Evolutionary conservation across 2,329 filamentous ascomycete species (phyloP).

Genomic region (Coniochaeta hoffmannii): DNA sequence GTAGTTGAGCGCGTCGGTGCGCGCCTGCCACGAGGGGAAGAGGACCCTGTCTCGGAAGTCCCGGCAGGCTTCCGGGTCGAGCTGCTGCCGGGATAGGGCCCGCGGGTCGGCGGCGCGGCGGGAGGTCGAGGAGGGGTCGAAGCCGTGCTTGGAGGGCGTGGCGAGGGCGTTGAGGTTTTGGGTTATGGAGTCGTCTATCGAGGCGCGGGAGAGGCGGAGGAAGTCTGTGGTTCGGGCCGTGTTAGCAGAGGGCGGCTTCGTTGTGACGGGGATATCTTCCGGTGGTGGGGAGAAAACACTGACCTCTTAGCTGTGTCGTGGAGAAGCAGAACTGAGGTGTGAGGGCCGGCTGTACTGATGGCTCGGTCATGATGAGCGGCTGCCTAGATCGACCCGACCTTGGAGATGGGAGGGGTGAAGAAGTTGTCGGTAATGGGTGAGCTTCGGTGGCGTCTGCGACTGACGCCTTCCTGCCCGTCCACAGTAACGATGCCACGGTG

Average conservation of each 20-base stretch:
- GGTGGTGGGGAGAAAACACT: conserved; percentile 20
- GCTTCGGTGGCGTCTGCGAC: conserved; percentile 27
- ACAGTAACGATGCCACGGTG: conserved; percentile 39
- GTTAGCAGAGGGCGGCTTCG: conserved; percentile 4
- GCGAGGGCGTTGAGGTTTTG: conserved; percentile 88
- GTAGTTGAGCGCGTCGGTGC: conserved; percentile 79
- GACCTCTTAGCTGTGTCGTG: conserved; percentile 57
- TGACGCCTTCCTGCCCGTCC: conserved; percentile 34
- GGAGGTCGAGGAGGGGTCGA: conserved; percentile 73
- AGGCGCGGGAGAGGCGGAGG: conserved; percentile 72
- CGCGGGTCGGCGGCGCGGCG: conserved; percentile 49
- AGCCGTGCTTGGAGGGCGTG: conserved; percentile 63
- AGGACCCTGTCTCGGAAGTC: conserved; percentile 70
- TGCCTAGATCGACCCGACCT: conserved; percentile 10
- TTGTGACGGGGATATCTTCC: not conserved
- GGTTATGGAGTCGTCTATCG: conserved; percentile 87
- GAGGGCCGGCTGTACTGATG: conserved; percentile 41
- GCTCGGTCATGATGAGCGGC: conserved; percentile 34
- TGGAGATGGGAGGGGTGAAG: conserved; percentile 6
- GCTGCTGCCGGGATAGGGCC: conserved; percentile 42
- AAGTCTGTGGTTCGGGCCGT: conserved; percentile 59
- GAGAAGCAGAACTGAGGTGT: conserved; percentile 76
- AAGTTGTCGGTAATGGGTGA: conserved; percentile 13
- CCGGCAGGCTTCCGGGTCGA: conserved; percentile 57
- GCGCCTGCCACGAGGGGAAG: conserved; percentile 81